phyloP scores from a whole-genome alignment of 768 basidiomycete species.

The Galerina sulciceps region DNA sequence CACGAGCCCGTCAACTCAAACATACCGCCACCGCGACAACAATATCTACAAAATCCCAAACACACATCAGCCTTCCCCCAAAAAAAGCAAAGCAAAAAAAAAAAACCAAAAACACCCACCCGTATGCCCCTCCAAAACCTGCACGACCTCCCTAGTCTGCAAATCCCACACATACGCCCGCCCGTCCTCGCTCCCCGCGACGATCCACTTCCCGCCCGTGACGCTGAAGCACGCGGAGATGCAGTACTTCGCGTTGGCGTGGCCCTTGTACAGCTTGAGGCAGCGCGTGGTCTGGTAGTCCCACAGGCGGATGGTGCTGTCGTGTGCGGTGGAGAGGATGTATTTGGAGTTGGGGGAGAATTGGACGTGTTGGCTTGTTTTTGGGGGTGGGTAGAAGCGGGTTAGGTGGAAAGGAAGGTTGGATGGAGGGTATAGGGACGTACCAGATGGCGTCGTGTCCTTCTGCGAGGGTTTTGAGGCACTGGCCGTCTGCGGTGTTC shows the following conservation, averaged over 20 bases:
- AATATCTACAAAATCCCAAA: conserved; percentile 57
- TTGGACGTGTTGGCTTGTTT: conserved; percentile 84
- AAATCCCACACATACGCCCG: conserved; percentile 92
- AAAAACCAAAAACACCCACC: no score
- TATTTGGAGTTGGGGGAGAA: conserved; percentile 97
- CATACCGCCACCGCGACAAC: conserved; percentile 82
- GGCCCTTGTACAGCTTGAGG: conserved; percentile 88
- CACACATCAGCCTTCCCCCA: conserved; percentile 1
- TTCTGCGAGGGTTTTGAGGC: conserved; percentile 94
- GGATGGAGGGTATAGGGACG: conserved; percentile 14
- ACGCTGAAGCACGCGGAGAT: conserved; percentile 85
- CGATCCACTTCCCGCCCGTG: conserved; percentile 87
- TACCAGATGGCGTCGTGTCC: conserved; percentile 86
- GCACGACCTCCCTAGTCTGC: conserved; percentile 84
- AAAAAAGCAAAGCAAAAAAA: neutral
- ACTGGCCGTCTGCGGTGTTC: conserved; percentile 92
- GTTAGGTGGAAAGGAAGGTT: no score
- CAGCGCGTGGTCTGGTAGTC: conserved; percentile 91
- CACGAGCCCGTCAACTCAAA: conserved; percentile 10
- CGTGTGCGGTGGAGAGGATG: conserved; percentile 92
- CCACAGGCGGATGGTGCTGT: conserved; percentile 93
- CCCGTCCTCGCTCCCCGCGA: conserved; percentile 90
- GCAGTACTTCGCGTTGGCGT: conserved; percentile 82
- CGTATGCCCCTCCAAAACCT: conserved; percentile 75
- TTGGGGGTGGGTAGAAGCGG: no score